These are phyloP conservation scores for Zygosaccharomyces sapae DNA, from an alignment of 1,139 yeast species.

Conservation along the genomic window DNA sequence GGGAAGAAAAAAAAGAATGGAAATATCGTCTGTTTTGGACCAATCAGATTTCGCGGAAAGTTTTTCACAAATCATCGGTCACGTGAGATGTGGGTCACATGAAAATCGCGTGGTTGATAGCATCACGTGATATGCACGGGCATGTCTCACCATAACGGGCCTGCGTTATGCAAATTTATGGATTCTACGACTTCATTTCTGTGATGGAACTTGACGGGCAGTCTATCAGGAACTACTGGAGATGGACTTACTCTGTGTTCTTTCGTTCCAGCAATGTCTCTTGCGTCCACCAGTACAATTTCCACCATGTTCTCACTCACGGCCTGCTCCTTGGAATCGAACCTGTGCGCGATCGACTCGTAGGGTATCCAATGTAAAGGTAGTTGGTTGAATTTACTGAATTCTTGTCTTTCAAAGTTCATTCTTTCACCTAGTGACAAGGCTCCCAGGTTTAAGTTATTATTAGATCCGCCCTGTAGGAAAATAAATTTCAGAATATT, in stretches of 20 bases:
- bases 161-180: conserved; percentile 8
- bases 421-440: conserved; percentile 28
- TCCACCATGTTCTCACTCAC: conserved; percentile 20
- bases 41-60: conserved; percentile 16
- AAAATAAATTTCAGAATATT: conserved; percentile 29
- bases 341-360: conserved; percentile 32
- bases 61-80: background rate
- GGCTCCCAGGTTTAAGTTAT: conserved; percentile 22
- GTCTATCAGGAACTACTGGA: background rate
- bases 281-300: conserved; percentile 8
- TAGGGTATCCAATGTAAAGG: conserved; percentile 49
- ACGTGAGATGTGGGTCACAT: background rate
- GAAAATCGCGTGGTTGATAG: background rate
- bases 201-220: conserved; percentile 19
- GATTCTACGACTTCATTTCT: conserved; percentile 13
- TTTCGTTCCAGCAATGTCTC: background rate
- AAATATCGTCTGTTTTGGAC: conserved; percentile 7
- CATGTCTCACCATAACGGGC: conserved; percentile 14
- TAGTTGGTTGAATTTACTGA: conserved; percentile 44
- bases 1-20: conserved; percentile 4
- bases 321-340: conserved; percentile 2
- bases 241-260: background rate
- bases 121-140: background rate
- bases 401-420: conserved; percentile 42
- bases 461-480: conserved; percentile 32